These are phyloP conservation scores for Fusarium liriodendri DNA, from an alignment of 2,329 filamentous ascomycete genomes.

Conservation along the genomic window DNA sequence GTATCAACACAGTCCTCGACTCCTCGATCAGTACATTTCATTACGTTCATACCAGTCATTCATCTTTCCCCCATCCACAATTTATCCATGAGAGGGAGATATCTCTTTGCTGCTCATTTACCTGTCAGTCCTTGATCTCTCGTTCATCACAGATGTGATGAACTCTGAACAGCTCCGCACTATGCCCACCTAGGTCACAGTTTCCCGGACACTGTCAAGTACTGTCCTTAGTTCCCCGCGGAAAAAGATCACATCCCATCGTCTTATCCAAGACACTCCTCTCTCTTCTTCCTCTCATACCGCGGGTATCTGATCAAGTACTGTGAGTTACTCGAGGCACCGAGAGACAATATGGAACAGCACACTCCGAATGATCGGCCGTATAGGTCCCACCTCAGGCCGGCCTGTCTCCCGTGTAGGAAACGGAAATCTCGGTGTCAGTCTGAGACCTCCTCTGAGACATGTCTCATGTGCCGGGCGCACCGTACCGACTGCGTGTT, in stretches of 20 bases:
- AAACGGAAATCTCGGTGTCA: slow-evolving; percentile 72
- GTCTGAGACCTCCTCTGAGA: slow-evolving; percentile 62
- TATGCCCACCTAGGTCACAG: background rate
- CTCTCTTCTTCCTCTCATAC: background rate
- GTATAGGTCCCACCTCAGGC: slow-evolving; percentile 70
- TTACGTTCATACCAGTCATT: background rate
- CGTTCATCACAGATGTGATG: background rate
- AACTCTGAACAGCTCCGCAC: background rate
- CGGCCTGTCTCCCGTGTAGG: slow-evolving; percentile 70
- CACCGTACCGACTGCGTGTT: slow-evolving; percentile 69
- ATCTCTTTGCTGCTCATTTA: background rate
- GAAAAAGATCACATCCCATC: background rate
- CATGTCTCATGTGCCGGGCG: slow-evolving; percentile 68
- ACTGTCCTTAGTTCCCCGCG: background rate
- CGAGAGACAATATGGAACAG: slow-evolving; percentile 15
- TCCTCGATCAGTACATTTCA: background rate
- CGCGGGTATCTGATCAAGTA: background rate
- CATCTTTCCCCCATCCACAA: background rate
- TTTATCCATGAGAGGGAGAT: background rate
- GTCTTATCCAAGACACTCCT: background rate
- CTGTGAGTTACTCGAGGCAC: background rate
- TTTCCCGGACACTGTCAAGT: background rate
- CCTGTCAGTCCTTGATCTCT: background rate
- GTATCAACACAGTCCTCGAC: background rate
- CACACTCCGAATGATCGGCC: slow-evolving; percentile 52